These are phyloP conservation scores for Verticillium klebahnii DNA, from an alignment of 2,329 filamentous ascomycete genomes.

Conservation along the genomic window DNA sequence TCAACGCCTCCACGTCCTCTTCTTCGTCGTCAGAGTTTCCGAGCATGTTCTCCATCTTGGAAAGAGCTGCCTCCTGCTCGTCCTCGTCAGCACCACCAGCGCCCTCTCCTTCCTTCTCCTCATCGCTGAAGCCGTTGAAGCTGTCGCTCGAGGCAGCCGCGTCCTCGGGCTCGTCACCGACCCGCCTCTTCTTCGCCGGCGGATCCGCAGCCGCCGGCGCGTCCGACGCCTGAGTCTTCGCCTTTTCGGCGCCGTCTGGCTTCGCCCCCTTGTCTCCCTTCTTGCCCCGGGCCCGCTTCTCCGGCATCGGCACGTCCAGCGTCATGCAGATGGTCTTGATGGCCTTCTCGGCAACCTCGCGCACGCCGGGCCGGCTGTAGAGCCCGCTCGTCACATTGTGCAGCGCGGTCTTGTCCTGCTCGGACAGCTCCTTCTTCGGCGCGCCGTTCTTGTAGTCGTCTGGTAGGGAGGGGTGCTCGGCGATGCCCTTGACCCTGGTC, in stretches of 20 bases:
- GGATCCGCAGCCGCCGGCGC: conserved; percentile 11
- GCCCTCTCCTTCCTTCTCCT: conserved; percentile 16
- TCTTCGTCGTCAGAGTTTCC: conserved; percentile 37
- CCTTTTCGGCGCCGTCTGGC: conserved; percentile 22
- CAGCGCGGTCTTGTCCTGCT: conserved; percentile 45
- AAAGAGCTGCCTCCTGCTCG: conserved; percentile 27
- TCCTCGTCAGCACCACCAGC: conserved; percentile 18
- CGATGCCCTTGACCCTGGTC: conserved; percentile 48
- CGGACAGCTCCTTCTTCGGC: conserved; percentile 45
- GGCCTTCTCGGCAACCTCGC: conserved; percentile 43
- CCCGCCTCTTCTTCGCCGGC: conserved; percentile 16
- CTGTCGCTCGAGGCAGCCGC: conserved; percentile 4
- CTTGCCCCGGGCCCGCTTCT: conserved; percentile 30
- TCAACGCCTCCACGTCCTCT: conserved; percentile 30
- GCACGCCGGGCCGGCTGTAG: conserved; percentile 48
- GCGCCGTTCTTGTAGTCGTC: conserved; percentile 40
- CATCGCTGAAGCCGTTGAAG: conserved; percentile 13
- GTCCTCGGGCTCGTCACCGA: conserved; percentile 25
- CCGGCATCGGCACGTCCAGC: conserved; percentile 43
- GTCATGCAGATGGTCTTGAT: conserved; percentile 42
- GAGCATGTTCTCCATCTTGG: conserved; percentile 42
- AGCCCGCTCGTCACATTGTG: conserved; percentile 58
- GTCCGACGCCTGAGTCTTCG: conserved; percentile 20
- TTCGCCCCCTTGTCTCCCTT: conserved; percentile 21
- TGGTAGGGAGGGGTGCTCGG: conserved; percentile 45